A percentile compares a stretch with the other conserved stretches of the same genome.
Evolutionary conservation across 2,329 filamentous ascomycete species (phyloP).

Genomic region (Stachybotrys chartarum): DNA sequence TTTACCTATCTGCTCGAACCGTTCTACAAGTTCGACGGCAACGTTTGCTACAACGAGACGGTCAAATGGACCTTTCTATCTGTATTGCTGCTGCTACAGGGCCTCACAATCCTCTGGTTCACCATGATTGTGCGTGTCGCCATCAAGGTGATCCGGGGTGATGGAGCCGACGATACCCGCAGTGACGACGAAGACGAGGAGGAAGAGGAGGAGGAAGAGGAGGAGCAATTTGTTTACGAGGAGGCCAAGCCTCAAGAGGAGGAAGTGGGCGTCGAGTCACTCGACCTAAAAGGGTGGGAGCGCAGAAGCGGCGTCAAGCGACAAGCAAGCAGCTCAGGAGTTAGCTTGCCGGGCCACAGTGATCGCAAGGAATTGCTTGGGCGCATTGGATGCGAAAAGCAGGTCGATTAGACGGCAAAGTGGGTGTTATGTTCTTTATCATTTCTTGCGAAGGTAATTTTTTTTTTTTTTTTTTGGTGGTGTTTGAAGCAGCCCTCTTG

Average conservation of each 20-base stretch:
- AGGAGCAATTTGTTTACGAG: constrained; percentile 46
- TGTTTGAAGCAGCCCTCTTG: not conserved
- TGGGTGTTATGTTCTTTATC: constrained; percentile 10
- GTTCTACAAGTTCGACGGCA: constrained; percentile 62
- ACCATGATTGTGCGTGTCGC: constrained; percentile 80
- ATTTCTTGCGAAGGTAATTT: constrained; percentile 6
- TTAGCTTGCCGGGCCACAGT: constrained; percentile 63
- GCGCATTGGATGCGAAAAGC: constrained; percentile 78
- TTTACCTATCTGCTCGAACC: constrained; percentile 64
- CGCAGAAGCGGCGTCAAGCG: constrained; percentile 49
- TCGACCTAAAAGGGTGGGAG: constrained; percentile 61
- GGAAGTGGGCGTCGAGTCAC: constrained; percentile 66
- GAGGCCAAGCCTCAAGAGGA: constrained; percentile 57
- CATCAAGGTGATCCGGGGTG: constrained; percentile 68
- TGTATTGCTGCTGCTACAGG: constrained; percentile 70
- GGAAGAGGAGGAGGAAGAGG: constrained; percentile 55
- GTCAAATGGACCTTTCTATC: constrained; percentile 73
- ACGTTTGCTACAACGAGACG: constrained; percentile 70
- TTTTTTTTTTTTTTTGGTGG: constrained; percentile 4
- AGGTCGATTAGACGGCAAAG: constrained; percentile 36
- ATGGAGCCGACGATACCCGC: constrained; percentile 73
- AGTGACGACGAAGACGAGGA: constrained; percentile 78
- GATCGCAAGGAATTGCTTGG: constrained; percentile 76
- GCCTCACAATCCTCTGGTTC: constrained; percentile 82
- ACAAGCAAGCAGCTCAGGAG: constrained; percentile 44